Percentiles rank a stretch among this genome's conserved stretches.
Evolutionary conservation across 441 rosid genomes (phyloP).

Genomic region (Populus hybrid): DNA sequence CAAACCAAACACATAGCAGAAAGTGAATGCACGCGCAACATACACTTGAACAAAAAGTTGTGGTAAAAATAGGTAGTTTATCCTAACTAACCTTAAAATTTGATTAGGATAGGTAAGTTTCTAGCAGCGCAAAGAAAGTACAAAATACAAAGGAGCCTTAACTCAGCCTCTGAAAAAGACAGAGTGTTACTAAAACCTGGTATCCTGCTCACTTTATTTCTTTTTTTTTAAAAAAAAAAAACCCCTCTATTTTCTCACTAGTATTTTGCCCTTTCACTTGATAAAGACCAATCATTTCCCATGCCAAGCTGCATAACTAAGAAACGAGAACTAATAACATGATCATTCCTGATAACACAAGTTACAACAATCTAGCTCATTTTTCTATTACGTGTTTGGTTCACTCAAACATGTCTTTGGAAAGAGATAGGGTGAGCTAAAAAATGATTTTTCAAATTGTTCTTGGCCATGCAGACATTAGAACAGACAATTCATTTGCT

Average conservation of each 20-base stretch:
- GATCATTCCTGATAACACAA: neutral
- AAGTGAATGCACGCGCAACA: neutral
- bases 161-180: neutral
- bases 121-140: neutral
- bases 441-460: neutral
- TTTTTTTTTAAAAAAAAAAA: no score
- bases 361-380: neutral
- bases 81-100: neutral
- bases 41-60: neutral
- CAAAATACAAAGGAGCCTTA: neutral
- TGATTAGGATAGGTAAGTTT: neutral
- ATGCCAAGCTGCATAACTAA: neutral
- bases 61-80: neutral
- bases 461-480: neutral
- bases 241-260: neutral
- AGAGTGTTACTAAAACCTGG: neutral
- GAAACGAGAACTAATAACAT: neutral
- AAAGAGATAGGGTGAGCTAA: neutral
- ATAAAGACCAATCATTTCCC: neutral
- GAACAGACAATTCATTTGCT: neutral
- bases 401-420: neutral
- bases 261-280: neutral
- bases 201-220: neutral
- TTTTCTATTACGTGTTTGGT: neutral
- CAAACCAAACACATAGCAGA: neutral